These are phyloP conservation scores for Helianthus tuberosus DNA, from an alignment of 129 eudicot species.

Conservation along the genomic window DNA sequence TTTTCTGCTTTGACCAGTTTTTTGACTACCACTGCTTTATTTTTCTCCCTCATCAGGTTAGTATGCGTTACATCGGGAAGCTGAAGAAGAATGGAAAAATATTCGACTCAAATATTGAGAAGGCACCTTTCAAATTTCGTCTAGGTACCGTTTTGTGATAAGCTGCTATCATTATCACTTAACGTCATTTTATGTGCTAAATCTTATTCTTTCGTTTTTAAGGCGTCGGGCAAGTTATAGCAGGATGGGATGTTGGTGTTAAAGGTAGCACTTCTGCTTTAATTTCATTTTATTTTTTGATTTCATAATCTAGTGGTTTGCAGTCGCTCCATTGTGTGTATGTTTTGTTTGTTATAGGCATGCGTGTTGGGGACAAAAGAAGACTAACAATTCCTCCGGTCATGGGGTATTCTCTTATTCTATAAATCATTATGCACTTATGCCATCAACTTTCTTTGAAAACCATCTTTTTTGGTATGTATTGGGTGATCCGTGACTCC, in stretches of 20 bases:
- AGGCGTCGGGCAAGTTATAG: conserved; percentile 90
- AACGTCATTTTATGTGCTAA: neutral
- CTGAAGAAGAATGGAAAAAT: conserved; percentile 79
- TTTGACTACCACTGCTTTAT: neutral
- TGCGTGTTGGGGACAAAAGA: conserved; percentile 98
- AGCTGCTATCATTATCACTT: neutral
- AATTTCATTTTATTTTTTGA: neutral
- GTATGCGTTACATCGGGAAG: conserved; percentile 88
- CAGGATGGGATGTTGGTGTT: conserved; percentile 99
- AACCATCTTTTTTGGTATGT: neutral
- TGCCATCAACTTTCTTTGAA: neutral
- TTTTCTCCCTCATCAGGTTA: conserved; percentile 48
- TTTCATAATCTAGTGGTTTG: neutral
- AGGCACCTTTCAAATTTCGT: conserved; percentile 82
- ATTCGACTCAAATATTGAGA: conserved; percentile 86
- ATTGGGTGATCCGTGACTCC: neutral
- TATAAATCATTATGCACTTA: neutral
- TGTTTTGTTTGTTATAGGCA: conserved; percentile 48
- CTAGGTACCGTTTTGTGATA: conserved; percentile 48
- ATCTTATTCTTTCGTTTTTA: neutral
- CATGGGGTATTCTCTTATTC: conserved; percentile 71
- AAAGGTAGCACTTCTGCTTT: conserved; percentile 48
- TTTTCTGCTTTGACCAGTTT: too few relatives aligned
- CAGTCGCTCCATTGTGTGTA: neutral
- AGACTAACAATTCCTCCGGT: conserved; percentile 95